Base-by-base conservation (phyloP, 148 eudicot species). In the Rhododendron simsii region DNA sequence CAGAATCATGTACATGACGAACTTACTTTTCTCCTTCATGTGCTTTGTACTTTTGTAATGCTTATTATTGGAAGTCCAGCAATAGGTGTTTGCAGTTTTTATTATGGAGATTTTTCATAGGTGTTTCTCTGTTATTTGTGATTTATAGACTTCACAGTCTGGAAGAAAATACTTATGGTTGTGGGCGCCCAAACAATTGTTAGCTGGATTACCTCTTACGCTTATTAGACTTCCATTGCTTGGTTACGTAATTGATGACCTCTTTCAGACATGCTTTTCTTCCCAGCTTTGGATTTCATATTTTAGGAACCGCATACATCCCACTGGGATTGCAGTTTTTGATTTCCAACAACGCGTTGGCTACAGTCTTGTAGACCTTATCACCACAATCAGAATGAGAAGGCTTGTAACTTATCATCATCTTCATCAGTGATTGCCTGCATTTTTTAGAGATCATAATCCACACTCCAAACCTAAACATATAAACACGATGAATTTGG, bases 261-360 rank as follows among this genome's bases (percentile, higher is more conserved):
- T 91, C 94, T 85, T 89, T 89, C 87, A 92, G 77, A 76, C 86
- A 88, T 61, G 93, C 94, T 82, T 87, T 92, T 83, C 92, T 81
- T 9, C 84, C 90, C 80, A 89, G 92, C 82, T 91, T 90, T 33
- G 82, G 83, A 57, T 84, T 90, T 91, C 92, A 92, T 63, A 92
- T 85, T 85, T 91, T 93, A 41, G 87, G 86, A 57, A 91, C 94
- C 10, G 84, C 84, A 87, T 87, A 92, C 82, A 93, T 86, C 69
- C 92, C 94, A 78, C 94, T 92, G 13, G 94, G 87, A 74, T 92
- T 92, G 87, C 89, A 90, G 84, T 92, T 92, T 35, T 90, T 92
- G 86, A 92, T 77, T 86, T 91, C 93, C 87, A 90, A 20, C 53
- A 92, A 88, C 79, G 94, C 92, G n/a, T 75, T 80, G 28, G 86